Evolutionary conservation across 345 rosid species (phyloP).

Genomic region (Salix udensis): DNA sequence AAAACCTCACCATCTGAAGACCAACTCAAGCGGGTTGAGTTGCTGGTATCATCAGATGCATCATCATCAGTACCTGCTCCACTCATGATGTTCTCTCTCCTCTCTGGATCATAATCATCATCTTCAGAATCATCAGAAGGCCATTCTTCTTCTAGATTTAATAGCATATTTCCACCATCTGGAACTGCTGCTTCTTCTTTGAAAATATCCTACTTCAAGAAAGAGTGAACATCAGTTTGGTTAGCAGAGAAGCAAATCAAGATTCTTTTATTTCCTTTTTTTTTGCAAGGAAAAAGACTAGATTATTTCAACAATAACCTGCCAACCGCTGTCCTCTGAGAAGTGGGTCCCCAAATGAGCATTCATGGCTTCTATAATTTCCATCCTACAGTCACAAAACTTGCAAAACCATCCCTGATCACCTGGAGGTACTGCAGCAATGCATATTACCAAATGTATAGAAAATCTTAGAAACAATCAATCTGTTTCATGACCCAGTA

Average conservation of each 20-base stretch:
- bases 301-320: slow-evolving; percentile 44
- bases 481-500: slow-evolving; percentile 3
- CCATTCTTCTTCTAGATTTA: slow-evolving; percentile 75
- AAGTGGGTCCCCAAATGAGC: slow-evolving; percentile 83
- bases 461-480: slow-evolving; percentile 16
- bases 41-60: slow-evolving; percentile 43
- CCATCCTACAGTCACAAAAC: slow-evolving; percentile 85
- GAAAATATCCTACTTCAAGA: slow-evolving; percentile 66
- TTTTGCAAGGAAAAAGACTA: background rate
- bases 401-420: slow-evolving; percentile 98
- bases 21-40: slow-evolving; percentile 75
- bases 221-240: slow-evolving; percentile 12
- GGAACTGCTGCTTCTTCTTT: slow-evolving; percentile 71
- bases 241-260: slow-evolving; percentile 2
- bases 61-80: slow-evolving; percentile 46
- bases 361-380: slow-evolving; percentile 82
- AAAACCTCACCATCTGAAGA: slow-evolving; percentile 60
- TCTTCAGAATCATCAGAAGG: slow-evolving; percentile 98
- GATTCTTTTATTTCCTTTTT: background rate
- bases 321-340: slow-evolving; percentile 68
- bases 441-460: slow-evolving; percentile 28
- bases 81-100: slow-evolving; percentile 46
- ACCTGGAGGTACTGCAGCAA: slow-evolving; percentile 91
- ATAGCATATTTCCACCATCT: slow-evolving; percentile 43
- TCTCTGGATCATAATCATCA: slow-evolving; percentile 82